A percentile compares a stretch with the other conserved stretches of the same genome.
Evolutionary conservation across 768 basidiomycete species (phyloP).

Genomic region (Russula vinacea): DNA sequence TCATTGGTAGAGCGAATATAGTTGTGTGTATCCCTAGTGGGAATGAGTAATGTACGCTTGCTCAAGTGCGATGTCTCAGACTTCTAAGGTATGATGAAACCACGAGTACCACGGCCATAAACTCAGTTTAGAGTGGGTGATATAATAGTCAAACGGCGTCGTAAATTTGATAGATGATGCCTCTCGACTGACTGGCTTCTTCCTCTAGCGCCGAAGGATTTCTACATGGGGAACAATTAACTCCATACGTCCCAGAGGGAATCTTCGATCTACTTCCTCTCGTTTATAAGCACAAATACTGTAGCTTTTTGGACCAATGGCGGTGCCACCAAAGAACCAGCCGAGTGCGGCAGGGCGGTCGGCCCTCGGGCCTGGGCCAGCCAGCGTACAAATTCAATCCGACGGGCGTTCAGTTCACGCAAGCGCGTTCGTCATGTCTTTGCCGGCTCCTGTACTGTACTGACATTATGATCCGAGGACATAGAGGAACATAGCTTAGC

Average conservation of each 20-base stretch:
- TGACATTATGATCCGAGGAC: background rate
- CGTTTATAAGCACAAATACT: background rate
- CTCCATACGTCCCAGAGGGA: background rate
- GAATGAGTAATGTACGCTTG: constrained; percentile 7
- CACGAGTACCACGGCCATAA: no score
- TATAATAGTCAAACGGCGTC: background rate
- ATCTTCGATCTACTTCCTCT: background rate
- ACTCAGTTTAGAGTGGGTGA: background rate
- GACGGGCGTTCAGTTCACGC: background rate
- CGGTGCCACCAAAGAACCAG: background rate
- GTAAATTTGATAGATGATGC: background rate
- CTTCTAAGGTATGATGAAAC: background rate
- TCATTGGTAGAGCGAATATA: constrained; percentile 23
- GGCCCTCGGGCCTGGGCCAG: background rate
- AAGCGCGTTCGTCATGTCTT: background rate
- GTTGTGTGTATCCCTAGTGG: constrained; percentile 23
- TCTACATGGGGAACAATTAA: background rate
- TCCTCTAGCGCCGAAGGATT: background rate
- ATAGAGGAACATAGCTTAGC: no score
- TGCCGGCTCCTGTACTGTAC: background rate
- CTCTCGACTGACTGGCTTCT: background rate
- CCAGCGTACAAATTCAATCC: background rate
- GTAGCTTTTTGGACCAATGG: background rate
- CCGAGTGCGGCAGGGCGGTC: background rate
- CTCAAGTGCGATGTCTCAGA: background rate